phyloP scores from a whole-genome alignment of 1,284 basidiomycete genomes.

The Stygiomarasmius scandens region DNA sequence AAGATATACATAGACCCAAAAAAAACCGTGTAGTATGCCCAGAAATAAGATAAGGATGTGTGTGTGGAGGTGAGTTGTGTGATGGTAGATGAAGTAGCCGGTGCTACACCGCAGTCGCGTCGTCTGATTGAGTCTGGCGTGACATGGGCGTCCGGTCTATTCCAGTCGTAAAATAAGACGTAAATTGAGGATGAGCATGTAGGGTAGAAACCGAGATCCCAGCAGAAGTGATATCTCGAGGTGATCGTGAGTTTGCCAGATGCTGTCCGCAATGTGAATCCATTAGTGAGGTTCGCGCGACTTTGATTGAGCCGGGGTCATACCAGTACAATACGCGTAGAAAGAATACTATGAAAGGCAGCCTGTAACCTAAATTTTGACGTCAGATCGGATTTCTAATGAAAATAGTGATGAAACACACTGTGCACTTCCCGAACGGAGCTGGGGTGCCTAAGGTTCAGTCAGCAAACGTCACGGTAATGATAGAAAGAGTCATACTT shows the following conservation, averaged over 20 bases:
- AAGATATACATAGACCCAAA: no score
- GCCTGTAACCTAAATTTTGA: constrained; percentile 21
- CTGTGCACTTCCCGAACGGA: constrained; percentile 24
- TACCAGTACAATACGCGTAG: constrained; percentile 23
- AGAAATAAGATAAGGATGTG: no score
- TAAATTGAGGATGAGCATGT: constrained; percentile 1
- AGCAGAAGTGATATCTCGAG: constrained; percentile 13
- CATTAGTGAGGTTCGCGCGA: no score
- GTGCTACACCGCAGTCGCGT: not conserved
- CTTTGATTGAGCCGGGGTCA: not conserved
- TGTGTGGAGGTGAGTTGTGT: no score
- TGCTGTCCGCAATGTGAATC: no score
- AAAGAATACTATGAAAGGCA: constrained; percentile 25
- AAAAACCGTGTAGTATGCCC: no score
- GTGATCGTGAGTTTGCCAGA: constrained; percentile 10
- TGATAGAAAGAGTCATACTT: constrained; percentile 12
- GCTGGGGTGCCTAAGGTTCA: constrained; percentile 16
- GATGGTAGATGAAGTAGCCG: no score
- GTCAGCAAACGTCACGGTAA: not conserved
- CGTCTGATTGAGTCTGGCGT: constrained; percentile 4
- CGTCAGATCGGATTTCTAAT: not conserved
- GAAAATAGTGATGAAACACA: constrained; percentile 4
- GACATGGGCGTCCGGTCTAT: not conserved
- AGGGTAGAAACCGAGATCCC: constrained; percentile 9
- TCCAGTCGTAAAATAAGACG: constrained; percentile 7